phyloP scores from a whole-genome alignment of 768 basidiomycete genomes.

The Strobilomyces dryophilus region DNA sequence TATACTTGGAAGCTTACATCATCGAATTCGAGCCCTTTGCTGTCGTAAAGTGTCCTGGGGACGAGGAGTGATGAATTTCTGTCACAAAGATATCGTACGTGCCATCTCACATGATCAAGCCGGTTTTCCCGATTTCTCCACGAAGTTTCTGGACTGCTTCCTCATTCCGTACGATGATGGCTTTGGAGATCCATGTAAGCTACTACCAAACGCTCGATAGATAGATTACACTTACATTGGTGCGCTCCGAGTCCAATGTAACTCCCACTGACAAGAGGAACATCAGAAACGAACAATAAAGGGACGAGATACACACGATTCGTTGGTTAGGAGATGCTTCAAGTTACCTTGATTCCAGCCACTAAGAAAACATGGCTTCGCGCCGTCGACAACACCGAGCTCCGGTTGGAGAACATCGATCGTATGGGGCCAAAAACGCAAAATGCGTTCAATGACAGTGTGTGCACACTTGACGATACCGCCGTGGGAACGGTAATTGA shows the following conservation, averaged over 20 bases:
- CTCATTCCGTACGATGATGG: conserved; percentile 66
- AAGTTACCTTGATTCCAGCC: too few species aligned
- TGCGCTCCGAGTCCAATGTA: conserved; percentile 58
- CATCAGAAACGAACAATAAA: conserved; percentile 5
- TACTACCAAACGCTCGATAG: too few species aligned
- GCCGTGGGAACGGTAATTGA: too few species aligned
- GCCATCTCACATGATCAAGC: conserved; percentile 49
- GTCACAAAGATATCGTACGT: not conserved
- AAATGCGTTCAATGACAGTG: too few species aligned
- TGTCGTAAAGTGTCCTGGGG: conserved; percentile 30
- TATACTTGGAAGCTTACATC: conserved; percentile 7
- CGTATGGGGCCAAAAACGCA: too few species aligned
- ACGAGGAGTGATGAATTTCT: not conserved
- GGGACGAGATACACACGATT: conserved; percentile 32
- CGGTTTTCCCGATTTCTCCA: conserved; percentile 53
- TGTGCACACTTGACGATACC: too few species aligned
- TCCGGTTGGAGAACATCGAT: not conserved
- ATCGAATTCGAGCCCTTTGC: conserved; percentile 29
- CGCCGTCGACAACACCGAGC: too few species aligned
- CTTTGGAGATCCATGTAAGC: conserved; percentile 29
- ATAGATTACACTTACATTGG: conserved; percentile 46
- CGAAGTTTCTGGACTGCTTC: conserved; percentile 44
- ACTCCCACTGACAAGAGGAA: conserved; percentile 36
- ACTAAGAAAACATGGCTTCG: too few species aligned
- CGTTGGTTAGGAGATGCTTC: not conserved